Percentiles rank a stretch among this genome's conserved stretches.
These are phyloP conservation scores for Conticribra guillardii DNA, from an alignment of 108 stramenopile species.

Conservation along the genomic window DNA sequence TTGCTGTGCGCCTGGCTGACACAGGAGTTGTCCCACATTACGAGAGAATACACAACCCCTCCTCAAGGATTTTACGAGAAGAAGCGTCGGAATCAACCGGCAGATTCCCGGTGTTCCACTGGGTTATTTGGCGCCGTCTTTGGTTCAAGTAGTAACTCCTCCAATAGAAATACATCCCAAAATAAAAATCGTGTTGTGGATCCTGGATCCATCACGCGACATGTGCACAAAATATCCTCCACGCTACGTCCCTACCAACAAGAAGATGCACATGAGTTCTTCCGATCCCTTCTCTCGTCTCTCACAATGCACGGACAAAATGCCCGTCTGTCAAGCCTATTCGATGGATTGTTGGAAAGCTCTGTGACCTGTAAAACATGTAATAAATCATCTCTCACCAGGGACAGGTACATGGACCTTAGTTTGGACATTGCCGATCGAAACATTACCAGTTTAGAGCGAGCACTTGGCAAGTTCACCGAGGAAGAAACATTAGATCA, in stretches of 20 bases:
- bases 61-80: slow-evolving; percentile 25
- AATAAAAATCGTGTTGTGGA: slow-evolving; percentile 62
- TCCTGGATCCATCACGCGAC: slow-evolving; percentile 78
- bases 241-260: slow-evolving; percentile 82
- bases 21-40: slow-evolving; percentile 73
- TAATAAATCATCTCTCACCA: slow-evolving; percentile 66
- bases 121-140: slow-evolving; percentile 20
- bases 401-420: slow-evolving; percentile 90
- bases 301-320: slow-evolving; percentile 89
- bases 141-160: not conserved
- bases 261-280: slow-evolving; percentile 91
- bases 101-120: not conserved
- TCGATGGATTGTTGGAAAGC: slow-evolving; percentile 87
- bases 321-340: slow-evolving; percentile 74
- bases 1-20: slow-evolving; percentile 76
- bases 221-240: slow-evolving; percentile 78
- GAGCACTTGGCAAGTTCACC: slow-evolving; percentile 79
- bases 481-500: slow-evolving; percentile 67
- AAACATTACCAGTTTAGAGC: slow-evolving; percentile 57
- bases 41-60: slow-evolving; percentile 61
- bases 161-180: not conserved
- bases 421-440: slow-evolving; percentile 75
- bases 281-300: slow-evolving; percentile 76
- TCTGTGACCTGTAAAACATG: slow-evolving; percentile 86
- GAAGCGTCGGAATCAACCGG: not conserved